These are phyloP conservation scores for Eutypella sp. DNA, from an alignment of 2,329 filamentous ascomycete genomes.

Conservation along the genomic window DNA sequence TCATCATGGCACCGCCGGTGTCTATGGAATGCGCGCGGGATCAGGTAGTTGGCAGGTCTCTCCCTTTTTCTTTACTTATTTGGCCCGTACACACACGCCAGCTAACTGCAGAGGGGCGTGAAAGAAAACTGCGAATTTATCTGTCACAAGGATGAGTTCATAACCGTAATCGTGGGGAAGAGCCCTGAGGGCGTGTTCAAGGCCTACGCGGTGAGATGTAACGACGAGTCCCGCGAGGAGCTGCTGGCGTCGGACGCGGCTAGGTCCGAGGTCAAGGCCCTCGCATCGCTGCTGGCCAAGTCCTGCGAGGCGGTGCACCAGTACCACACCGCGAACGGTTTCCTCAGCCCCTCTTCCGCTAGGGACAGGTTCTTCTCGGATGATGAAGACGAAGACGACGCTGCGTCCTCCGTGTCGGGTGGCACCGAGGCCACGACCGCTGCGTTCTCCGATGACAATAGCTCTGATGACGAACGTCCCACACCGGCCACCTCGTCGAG, in stretches of 20 bases:
- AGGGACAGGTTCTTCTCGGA: conserved; percentile 13
- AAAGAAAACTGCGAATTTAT: conserved; percentile 29
- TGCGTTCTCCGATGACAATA: conserved; percentile 20
- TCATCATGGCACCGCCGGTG: not conserved
- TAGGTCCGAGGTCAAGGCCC: conserved; percentile 12
- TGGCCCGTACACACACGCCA: not conserved
- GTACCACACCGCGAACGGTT: conserved; percentile 22
- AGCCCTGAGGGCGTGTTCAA: conserved; percentile 16
- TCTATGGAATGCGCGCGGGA: not conserved
- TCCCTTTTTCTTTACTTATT: not conserved
- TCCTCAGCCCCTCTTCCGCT: conserved; percentile 14
- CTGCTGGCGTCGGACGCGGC: conserved; percentile 19
- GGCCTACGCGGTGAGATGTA: conserved; percentile 20
- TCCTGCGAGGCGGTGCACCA: conserved; percentile 24
- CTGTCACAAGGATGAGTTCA: conserved; percentile 18
- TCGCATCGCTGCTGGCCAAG: conserved; percentile 22
- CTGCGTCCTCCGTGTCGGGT: conserved; percentile 19
- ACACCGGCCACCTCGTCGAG: conserved; percentile 7
- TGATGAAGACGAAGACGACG: no score
- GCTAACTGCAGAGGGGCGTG: conserved; percentile 1
- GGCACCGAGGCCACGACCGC: conserved; percentile 18
- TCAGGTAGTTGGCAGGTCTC: not conserved
- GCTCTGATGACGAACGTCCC: conserved; percentile 21
- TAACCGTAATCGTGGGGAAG: conserved; percentile 20
- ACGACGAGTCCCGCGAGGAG: conserved; percentile 15